Conservation (phyloP, 2,329 filamentous ascomycete genomes). For the Aspergillus candidus region DNA sequence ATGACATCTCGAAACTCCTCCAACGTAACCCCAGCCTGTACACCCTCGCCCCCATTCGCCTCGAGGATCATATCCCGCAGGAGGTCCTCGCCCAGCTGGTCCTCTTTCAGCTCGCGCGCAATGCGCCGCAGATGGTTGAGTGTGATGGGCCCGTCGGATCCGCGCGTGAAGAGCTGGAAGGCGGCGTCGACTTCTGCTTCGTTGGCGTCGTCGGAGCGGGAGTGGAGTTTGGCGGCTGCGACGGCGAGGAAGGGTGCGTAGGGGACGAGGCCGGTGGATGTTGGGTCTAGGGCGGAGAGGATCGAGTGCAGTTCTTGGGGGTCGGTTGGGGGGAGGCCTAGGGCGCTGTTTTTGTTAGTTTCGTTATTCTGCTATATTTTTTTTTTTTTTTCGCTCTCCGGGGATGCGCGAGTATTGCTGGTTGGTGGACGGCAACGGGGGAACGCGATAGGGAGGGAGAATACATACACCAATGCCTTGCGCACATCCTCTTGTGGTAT, state of each 20-base stretch:
- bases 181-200: slow-evolving; percentile 73
- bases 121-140: slow-evolving; percentile 71
- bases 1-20: slow-evolving; percentile 85
- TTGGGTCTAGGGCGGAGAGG: slow-evolving; percentile 74
- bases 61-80: slow-evolving; percentile 92
- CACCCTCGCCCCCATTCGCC: slow-evolving; percentile 74
- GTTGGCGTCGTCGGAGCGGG: slow-evolving; percentile 46
- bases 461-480: slow-evolving; percentile 63
- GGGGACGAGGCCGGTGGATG: slow-evolving; percentile 66
- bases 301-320: slow-evolving; percentile 68
- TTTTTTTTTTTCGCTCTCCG: too few species aligned
- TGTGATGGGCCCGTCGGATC: slow-evolving; percentile 59
- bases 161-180: slow-evolving; percentile 69
- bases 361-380: too few species aligned
- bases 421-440: neutral
- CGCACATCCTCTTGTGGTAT: slow-evolving; percentile 63
- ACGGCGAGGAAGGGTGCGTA: slow-evolving; percentile 82
- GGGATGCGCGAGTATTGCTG: too few species aligned
- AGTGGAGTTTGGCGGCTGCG: slow-evolving; percentile 77
- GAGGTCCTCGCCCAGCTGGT: slow-evolving; percentile 67
- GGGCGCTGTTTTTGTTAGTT: slow-evolving; percentile 52
- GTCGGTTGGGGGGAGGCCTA: slow-evolving; percentile 64
- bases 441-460: slow-evolving; percentile 2
- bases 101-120: slow-evolving; percentile 75
- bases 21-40: slow-evolving; percentile 63